Conservation (phyloP, 257 asterid species). For the Scutellaria galericulata region DNA sequence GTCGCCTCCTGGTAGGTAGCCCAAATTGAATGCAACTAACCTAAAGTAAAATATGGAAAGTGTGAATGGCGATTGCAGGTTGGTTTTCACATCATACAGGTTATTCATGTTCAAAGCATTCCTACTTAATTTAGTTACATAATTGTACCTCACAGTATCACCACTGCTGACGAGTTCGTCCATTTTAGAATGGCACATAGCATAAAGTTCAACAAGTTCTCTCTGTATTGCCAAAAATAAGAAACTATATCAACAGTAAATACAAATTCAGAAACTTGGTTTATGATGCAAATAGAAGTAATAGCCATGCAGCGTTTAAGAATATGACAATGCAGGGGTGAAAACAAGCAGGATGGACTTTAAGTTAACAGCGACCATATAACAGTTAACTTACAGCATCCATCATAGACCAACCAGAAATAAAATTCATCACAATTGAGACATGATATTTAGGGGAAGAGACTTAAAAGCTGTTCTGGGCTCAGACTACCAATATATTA, state of each 20-base stretch:
- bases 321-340: conserved; percentile 4
- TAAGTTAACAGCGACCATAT: no score
- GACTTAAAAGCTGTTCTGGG: not conserved
- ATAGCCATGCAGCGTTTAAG: not conserved
- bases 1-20: conserved; percentile 94
- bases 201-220: conserved; percentile 78
- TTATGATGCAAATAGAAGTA: conserved; percentile 21
- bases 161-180: conserved; percentile 78
- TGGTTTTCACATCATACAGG: not conserved
- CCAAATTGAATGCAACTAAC: conserved; percentile 94
- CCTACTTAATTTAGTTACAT: not conserved
- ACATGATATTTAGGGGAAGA: not conserved
- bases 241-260: conserved; percentile 18
- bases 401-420: not conserved
- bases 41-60: conserved; percentile 40
- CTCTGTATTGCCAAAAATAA: conserved; percentile 53
- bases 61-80: not conserved
- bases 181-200: conserved; percentile 82
- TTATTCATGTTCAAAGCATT: not conserved
- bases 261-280: conserved; percentile 12
- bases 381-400: not conserved
- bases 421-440: not conserved
- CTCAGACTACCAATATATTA: not conserved
- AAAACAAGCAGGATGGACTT: not conserved
- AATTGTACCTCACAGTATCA: conserved; percentile 65